Evolutionary conservation across 164 flowering plant genomes (phyloP).

Genomic region (Kalanchoe fedtschenkoi): DNA sequence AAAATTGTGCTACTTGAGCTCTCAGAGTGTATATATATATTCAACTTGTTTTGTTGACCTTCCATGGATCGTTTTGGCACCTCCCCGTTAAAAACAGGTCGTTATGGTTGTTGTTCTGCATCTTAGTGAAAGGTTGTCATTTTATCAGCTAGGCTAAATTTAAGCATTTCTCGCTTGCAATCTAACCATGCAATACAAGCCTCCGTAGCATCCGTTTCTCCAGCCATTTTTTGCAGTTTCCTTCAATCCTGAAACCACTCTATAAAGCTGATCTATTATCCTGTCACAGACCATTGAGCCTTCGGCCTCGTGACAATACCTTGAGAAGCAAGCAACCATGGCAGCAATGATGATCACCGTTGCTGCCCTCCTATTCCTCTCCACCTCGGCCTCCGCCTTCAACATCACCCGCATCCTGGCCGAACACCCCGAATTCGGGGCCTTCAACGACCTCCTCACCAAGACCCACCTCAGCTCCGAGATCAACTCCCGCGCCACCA

Average conservation of each 20-base stretch:
- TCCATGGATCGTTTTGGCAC: too few species aligned
- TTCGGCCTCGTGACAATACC: too few species aligned
- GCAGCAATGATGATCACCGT: conserved; percentile 9
- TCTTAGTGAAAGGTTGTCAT: not conserved
- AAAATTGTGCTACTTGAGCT: not conserved
- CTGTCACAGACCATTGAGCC: not conserved
- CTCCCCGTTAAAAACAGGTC: too few species aligned
- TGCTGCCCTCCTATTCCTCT: conserved; percentile 16
- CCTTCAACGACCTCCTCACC: conserved; percentile 42
- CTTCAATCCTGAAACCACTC: too few species aligned
- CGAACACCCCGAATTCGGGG: conserved; percentile 29
- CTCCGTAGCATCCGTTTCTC: not conserved
- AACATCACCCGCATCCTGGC: conserved; percentile 51
- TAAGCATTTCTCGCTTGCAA: not conserved
- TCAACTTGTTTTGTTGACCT: not conserved
- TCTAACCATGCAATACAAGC: not conserved
- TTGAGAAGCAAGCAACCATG: not conserved
- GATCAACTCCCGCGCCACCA: conserved; percentile 46
- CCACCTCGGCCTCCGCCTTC: conserved; percentile 24
- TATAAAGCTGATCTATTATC: too few species aligned
- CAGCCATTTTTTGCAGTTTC: too few species aligned
- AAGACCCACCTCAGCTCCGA: conserved; percentile 26
- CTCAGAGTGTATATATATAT: not conserved
- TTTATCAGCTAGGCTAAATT: not conserved
- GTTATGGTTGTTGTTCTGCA: not conserved